These are phyloP conservation scores for Poronia punctata DNA, from an alignment of 495 filamentous ascomycete species.

Conservation along the genomic window DNA sequence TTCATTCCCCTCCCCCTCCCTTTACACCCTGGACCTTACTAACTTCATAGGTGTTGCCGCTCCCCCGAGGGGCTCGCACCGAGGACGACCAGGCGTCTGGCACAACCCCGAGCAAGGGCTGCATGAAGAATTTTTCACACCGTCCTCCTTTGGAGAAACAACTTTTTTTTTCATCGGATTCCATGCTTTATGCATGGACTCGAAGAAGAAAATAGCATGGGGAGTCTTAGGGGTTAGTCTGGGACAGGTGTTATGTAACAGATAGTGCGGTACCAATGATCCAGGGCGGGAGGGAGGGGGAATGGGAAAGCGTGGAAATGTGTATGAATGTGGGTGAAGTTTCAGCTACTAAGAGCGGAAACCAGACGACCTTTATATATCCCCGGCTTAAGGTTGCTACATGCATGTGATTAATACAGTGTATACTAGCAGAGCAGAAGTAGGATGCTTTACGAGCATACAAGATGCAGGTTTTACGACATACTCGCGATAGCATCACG, in stretches of 20 bases:
- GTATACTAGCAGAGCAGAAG: no score
- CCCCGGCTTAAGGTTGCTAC: background rate
- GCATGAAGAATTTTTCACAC: slow-evolving; percentile 5
- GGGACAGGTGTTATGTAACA: background rate
- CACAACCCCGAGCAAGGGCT: slow-evolving; percentile 1
- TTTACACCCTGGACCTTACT: background rate
- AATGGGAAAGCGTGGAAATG: no score
- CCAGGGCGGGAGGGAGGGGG: background rate
- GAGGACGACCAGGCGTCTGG: slow-evolving; percentile 9
- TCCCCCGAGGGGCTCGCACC: no score
- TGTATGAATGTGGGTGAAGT: no score
- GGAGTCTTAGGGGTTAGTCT: background rate
- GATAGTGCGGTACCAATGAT: background rate
- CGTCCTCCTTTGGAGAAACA: background rate
- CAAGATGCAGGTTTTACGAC: no score
- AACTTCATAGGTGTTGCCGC: slow-evolving; percentile 6
- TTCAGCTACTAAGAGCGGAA: no score
- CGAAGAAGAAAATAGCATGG: slow-evolving; percentile 9
- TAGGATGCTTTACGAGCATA: no score
- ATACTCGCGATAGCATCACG: no score
- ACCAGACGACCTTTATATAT: background rate
- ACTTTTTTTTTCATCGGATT: slow-evolving; percentile 12
- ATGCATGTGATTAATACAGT: no score
- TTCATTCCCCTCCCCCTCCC: slow-evolving; percentile 1
- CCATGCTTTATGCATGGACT: slow-evolving; percentile 8